Percentiles rank a stretch among this genome's conserved stretches.
These are phyloP conservation scores for Remersonia thermophila DNA, from an alignment of 2,329 filamentous ascomycete species.

Conservation along the genomic window DNA sequence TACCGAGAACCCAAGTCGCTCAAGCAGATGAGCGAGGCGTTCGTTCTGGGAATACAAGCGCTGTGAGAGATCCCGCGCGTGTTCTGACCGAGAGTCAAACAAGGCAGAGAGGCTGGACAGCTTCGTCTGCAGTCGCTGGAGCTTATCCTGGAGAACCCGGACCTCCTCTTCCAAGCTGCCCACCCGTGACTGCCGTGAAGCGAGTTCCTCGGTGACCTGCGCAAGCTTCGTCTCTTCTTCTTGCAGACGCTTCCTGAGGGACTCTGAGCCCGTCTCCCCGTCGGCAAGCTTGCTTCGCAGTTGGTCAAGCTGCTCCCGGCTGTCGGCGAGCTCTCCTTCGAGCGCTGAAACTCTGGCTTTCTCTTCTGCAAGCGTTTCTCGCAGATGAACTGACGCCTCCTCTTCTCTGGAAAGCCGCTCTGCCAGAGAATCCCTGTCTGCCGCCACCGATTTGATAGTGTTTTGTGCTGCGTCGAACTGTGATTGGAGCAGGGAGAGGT, in stretches of 20 bases:
- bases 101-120: constrained; percentile 40
- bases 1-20: constrained; percentile 75
- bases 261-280: constrained; percentile 73
- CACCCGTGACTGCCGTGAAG: constrained; percentile 62
- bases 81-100: constrained; percentile 57
- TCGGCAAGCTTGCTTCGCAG: constrained; percentile 64
- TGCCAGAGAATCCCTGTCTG: constrained; percentile 42
- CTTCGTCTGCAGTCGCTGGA: constrained; percentile 40
- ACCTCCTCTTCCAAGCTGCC: constrained; percentile 68
- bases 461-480: constrained; percentile 50
- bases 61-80: constrained; percentile 73
- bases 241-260: constrained; percentile 59
- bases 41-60: constrained; percentile 75
- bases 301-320: constrained; percentile 55
- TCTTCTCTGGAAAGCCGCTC: constrained; percentile 42
- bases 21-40: constrained; percentile 68
- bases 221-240: constrained; percentile 63
- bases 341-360: constrained; percentile 42
- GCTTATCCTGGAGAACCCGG: constrained; percentile 52
- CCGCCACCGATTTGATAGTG: constrained; percentile 41
- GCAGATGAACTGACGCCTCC: constrained; percentile 36
- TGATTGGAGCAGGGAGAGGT: constrained; percentile 45
- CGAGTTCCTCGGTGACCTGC: constrained; percentile 56
- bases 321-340: constrained; percentile 47
- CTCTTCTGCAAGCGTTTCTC: constrained; percentile 41